Base-by-base conservation (phyloP, 1,139 yeast genomes). In the Taphrina flavorubra region DNA sequence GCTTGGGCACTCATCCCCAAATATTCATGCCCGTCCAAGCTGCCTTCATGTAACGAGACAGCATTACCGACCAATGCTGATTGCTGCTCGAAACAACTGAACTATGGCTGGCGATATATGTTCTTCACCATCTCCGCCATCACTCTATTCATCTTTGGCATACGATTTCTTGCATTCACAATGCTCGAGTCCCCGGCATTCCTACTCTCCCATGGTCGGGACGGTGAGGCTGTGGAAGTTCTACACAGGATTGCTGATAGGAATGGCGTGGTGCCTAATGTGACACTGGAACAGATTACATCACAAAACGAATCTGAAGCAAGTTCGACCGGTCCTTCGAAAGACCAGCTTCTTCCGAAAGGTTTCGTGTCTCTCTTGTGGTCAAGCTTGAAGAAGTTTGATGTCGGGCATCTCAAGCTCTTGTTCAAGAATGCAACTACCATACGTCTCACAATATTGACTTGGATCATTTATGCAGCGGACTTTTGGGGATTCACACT, bases 1-100 rank as follows among this genome's bases (percentile, higher is more conserved):
- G 83, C 86, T 6, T 86, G 87, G 86, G 87, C 86, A 8, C 37
- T 63, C 16, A 47, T 63, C 11, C 62, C 62, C 25, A 13, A 16
- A 18, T 44, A 11, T 20, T 58, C 62, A 18, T 58, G 62, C 40
- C 31, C 37, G 16, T 16, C 62, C 1, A 13, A 8, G 18, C 16
- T 44, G 4, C 18, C 25, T 14, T 58, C 62, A 7, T 58, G 62
- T 39, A 58, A 25, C 2, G 16, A 1, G 34, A 14, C 16, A 37
- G 2, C 42, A 5, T 5, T 6, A 16, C 34, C 25, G 2, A 20
- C 2, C 10, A n/a, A 16, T 7, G 20, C 4, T 34, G 25, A 10
- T 6, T 58, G 62, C 42, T 58, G 62, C 25, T 44, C 53, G 6
- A 42, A 31, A 34, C 13, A 44, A 7, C n/a, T n/a, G 40, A 58